Base-by-base conservation (phyloP, 257 asterid genomes). In the Solanum peruvianum region DNA sequence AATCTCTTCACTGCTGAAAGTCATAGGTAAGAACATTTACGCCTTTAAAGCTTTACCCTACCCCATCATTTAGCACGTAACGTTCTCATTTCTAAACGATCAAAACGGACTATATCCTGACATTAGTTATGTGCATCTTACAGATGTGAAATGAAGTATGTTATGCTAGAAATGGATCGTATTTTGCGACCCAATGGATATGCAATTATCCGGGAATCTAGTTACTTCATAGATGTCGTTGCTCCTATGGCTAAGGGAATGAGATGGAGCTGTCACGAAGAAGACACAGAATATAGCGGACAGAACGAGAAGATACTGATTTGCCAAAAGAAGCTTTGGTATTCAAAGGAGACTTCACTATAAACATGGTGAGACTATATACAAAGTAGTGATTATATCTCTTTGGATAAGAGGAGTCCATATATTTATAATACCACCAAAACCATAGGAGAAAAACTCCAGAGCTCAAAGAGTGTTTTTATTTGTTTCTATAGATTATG, bases 281-380 rank as follows among this genome's bases (percentile, higher is more conserved):
- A 93, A 89, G 96, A 92, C 10, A 96, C 99, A 2, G 99, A 96
- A 31, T 90, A 90, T 27, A 94, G 93, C 0, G 92, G 82, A 2
- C 97, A 91, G 39, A 94, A 92, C 44, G 99, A 97, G 82, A 97
- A 94, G 90, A 66, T 96, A 82, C 42, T 97, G 94, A 88, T 97
- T 86, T 97, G 99, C 96, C 99, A 96, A 92, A 97, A 96, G 96
- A 97, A 95, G 72, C 95, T 96, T 52, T 97, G 99, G 99, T 95
- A 97, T 88, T 92, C 97, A 21, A 95, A 93, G 89, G 88, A 93
- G 82, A 88, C 88, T 84, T 91, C 91, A 89, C 69, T 94, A 84
- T 90, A 92, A 93, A 66, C 5, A 72, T 72, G 47, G 2, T 72
- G 41, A 45, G 41, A 76, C 33, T 1, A 33, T 20, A 78, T 60